phyloP scores from a whole-genome alignment of 1,139 yeast genomes.

The Zygosaccharomyces sapae region DNA sequence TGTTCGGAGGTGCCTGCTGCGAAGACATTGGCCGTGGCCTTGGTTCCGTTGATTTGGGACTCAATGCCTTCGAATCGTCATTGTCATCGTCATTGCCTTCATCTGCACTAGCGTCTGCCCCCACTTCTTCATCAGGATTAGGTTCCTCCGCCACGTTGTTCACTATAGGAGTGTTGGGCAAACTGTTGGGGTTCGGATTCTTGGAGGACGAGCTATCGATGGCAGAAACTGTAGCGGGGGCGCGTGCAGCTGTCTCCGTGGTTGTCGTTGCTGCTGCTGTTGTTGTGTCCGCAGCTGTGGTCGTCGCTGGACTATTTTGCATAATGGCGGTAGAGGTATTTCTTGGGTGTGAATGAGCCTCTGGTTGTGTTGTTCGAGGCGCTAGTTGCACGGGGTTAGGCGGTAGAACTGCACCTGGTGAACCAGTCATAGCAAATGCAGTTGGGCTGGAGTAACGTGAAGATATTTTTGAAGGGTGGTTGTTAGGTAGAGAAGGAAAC shows the following conservation, averaged over 20 bases:
- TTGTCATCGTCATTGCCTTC: neutral
- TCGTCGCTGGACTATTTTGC: neutral
- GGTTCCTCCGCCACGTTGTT: neutral
- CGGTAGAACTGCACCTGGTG: conserved; percentile 11
- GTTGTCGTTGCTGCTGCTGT: too few species aligned
- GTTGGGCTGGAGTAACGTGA: conserved; percentile 14
- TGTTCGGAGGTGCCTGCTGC: neutral
- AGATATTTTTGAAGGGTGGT: conserved; percentile 6
- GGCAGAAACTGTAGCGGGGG: neutral
- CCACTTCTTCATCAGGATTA: neutral
- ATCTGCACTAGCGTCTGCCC: too few species aligned
- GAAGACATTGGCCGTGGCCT: neutral
- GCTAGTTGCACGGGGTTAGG: conserved; percentile 4
- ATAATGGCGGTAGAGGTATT: neutral
- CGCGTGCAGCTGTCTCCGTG: too few species aligned
- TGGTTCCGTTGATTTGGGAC: conserved; percentile 5
- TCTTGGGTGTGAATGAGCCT: neutral
- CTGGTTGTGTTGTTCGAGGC: conserved; percentile 1
- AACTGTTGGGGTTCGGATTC: neutral
- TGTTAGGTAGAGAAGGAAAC: conserved; percentile 15
- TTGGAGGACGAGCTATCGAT: neutral
- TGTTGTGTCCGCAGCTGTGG: neutral
- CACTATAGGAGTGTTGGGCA: neutral
- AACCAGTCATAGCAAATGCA: conserved; percentile 11
- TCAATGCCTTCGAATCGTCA: neutral